These are phyloP conservation scores for Orbilia blumenaviensis DNA, from an alignment of 2,329 filamentous ascomycete genomes.

Conservation along the genomic window DNA sequence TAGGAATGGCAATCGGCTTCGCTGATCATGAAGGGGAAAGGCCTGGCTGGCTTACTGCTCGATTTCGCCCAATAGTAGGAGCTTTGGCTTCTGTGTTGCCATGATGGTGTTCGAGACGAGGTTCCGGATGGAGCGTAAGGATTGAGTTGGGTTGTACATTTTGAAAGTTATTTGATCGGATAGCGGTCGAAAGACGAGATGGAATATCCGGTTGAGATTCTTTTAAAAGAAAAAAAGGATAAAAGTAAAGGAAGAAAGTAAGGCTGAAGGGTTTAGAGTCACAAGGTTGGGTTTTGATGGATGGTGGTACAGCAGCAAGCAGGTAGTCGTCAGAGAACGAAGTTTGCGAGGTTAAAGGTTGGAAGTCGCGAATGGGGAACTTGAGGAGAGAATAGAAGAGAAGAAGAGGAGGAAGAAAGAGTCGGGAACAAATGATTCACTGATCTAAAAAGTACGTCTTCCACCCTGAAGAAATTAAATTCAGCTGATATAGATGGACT, in stretches of 20 bases:
- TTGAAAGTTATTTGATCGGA: background rate
- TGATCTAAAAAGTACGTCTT: background rate
- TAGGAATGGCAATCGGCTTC: conserved; percentile 40
- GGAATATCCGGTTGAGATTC: background rate
- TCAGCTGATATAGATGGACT: background rate
- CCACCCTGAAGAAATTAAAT: background rate
- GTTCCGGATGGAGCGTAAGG: conserved; percentile 6
- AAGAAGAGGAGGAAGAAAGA: conserved; percentile 2
- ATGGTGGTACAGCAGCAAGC: conserved; percentile 19
- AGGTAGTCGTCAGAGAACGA: background rate
- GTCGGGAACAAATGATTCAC: too few species aligned
- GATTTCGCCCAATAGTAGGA: conserved; percentile 72
- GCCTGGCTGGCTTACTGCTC: conserved; percentile 67
- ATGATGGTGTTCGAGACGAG: conserved; percentile 46
- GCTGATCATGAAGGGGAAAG: conserved; percentile 13
- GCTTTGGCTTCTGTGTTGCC: conserved; percentile 61
- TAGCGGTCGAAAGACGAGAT: background rate
- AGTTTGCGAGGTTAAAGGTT: conserved; percentile 1
- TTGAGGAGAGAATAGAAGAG: background rate
- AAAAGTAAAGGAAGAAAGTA: background rate
- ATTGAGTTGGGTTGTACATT: background rate
- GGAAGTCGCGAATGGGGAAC: background rate
- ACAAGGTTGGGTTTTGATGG: background rate
- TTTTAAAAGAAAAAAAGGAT: background rate
- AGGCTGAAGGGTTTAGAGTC: conserved; percentile 17